Conservation (phyloP, 2,329 filamentous ascomycete species). For the Rutstroemia sydowiana region DNA sequence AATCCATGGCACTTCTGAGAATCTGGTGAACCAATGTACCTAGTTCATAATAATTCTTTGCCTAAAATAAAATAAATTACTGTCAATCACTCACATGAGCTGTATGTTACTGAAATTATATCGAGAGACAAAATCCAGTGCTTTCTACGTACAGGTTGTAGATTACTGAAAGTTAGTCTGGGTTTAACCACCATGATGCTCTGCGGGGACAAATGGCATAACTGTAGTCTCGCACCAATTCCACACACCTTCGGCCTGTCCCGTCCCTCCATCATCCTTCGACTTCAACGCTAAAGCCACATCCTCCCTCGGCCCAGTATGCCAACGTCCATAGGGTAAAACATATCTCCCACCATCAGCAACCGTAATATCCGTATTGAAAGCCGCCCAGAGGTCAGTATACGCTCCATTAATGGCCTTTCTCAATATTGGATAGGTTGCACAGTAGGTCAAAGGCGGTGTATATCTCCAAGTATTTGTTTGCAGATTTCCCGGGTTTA, state of each 20-base stretch:
- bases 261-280: background rate
- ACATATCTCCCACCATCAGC: background rate
- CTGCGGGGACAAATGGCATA: no score
- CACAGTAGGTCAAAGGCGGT: no score
- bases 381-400: conserved; percentile 5
- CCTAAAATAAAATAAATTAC: no score
- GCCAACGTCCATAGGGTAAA: background rate
- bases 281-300: background rate
- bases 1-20: no score
- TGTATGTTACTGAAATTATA: no score
- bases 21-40: no score
- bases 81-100: no score
- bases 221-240: conserved; percentile 4
- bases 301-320: background rate
- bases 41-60: no score
- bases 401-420: conserved; percentile 1
- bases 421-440: background rate
- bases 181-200: no score
- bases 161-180: no score
- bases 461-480: background rate
- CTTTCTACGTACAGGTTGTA: no score
- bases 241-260: background rate
- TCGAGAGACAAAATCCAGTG: no score
- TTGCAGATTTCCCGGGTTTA: background rate
- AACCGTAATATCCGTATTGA: background rate